Conservation (phyloP, 208 protist species). For the Leishmania guyanensis region DNA sequence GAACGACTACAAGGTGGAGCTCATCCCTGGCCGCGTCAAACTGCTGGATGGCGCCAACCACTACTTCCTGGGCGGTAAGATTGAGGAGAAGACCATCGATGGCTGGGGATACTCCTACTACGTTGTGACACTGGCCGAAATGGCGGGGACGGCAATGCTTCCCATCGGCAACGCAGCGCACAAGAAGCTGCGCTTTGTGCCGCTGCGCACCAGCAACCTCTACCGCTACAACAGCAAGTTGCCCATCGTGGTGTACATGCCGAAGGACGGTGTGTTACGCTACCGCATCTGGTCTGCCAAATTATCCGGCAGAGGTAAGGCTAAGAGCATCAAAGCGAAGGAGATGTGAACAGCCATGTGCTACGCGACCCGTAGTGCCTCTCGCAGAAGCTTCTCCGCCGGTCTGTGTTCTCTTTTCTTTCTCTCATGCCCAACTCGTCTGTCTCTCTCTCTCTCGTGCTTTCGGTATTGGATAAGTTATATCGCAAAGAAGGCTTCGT, state of each 20-base stretch:
- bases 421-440: too few species aligned
- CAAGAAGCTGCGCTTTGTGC: conserved; percentile 39
- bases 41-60: conserved; percentile 51
- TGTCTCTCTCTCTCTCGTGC: not conserved
- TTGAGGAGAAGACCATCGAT: conserved; percentile 54
- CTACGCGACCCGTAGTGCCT: not conserved
- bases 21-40: conserved; percentile 60
- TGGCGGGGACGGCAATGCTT: conserved; percentile 39
- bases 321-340: conserved; percentile 1
- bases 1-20: conserved; percentile 60
- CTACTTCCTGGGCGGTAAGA: conserved; percentile 40
- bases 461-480: not conserved
- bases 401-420: not conserved
- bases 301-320: conserved; percentile 5
- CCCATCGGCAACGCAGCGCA: conserved; percentile 34
- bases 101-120: conserved; percentile 73
- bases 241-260: conserved; percentile 56
- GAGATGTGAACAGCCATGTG: not conserved
- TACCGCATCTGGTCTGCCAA: conserved; percentile 51
- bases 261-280: conserved; percentile 50
- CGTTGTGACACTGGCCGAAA: conserved; percentile 5
- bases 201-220: conserved; percentile 14
- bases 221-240: conserved; percentile 63
- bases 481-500: not conserved
- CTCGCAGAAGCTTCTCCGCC: too few species aligned